Conservation (phyloP, 2,329 filamentous ascomycete genomes). For the Ophiosphaerella herpotricha region DNA sequence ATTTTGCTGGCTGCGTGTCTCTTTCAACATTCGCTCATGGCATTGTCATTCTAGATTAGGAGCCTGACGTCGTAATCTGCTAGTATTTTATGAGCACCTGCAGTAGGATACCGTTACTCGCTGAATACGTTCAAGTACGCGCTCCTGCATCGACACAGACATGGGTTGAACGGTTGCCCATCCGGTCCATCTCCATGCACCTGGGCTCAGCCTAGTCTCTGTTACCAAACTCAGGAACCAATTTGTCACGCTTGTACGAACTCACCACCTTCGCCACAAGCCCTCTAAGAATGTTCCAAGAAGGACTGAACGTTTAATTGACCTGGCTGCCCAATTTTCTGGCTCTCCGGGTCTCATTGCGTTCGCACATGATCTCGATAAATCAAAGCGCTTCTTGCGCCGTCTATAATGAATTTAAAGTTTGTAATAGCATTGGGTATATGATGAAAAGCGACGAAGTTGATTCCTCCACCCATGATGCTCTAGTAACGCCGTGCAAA, state of each 20-base stretch:
- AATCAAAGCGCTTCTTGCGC: too few relatives aligned
- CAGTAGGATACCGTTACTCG: too few relatives aligned
- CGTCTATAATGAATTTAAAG: neutral
- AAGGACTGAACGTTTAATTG: constrained; percentile 46
- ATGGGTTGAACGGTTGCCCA: too few relatives aligned
- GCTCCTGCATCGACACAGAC: too few relatives aligned
- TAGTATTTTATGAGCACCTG: too few relatives aligned
- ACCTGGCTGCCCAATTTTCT: constrained; percentile 40
- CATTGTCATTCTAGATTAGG: too few relatives aligned
- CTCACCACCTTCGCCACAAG: constrained; percentile 43
- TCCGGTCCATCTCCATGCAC: too few relatives aligned
- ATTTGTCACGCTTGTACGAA: constrained; percentile 49
- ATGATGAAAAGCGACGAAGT: neutral
- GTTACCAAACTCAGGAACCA: constrained; percentile 33
- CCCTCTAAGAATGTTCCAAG: constrained; percentile 49
- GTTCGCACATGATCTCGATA: constrained; percentile 30
- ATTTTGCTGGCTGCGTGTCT: constrained; percentile 1
- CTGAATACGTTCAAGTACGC: too few relatives aligned
- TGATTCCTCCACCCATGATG: neutral
- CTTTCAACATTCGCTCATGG: neutral
- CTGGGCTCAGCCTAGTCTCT: too few relatives aligned
- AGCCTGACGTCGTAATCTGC: too few relatives aligned
- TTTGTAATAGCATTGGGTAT: constrained; percentile 3
- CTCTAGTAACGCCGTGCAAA: neutral
- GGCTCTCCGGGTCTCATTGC: constrained; percentile 46